Base-by-base conservation (phyloP, 164 flowering plant genomes). In the Magnolia kwangsiensis region DNA sequence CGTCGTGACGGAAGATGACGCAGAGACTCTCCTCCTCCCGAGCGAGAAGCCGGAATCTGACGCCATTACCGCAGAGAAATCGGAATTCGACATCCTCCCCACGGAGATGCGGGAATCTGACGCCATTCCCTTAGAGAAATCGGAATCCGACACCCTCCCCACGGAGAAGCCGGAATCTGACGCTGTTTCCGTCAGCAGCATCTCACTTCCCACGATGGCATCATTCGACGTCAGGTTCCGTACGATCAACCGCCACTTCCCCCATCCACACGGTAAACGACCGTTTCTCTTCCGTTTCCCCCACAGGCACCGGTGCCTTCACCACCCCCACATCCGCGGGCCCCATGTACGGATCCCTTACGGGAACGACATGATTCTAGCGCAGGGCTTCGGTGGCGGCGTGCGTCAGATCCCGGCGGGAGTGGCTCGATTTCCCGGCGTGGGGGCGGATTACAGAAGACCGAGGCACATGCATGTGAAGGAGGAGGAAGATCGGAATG, bases 351-450 rank as follows among this genome's bases (percentile, higher is more conserved):
- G 74, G 63, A 8, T 76, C 7, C 23, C 83, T 23, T 84, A 82
- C 75, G 87, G 86, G 1, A 75, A 89, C 73, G 91, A 89, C 78
- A 85, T 84, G 90, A 63, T 87, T 51, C 4, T 2, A 6, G 29
- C 23, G 45, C 45, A 37, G 7, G 45, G 45, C 45, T 37, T 37
- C 58, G 59, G 8, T 37, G 72, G 69, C 45, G 80, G 14, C 2
- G 63, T 1, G 50, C 77, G 76, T 14, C 65, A 69, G 73, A 50
- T 82, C 16, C 82, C 84, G 50, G 76, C 29, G 3, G 74, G 72
- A 27, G 16, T 16, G 20, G 55, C 63, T 9, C 61, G 59, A 55
- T 75, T 76, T 20, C 63, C 16, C 6, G 24, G 16, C 70, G 69
- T n/a, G 11, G 73, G 69, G 61, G 59, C 21, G 16, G 71, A 51